A percentile compares a stretch with the other conserved stretches of the same genome.
Evolutionary conservation across 164 flowering plant genomes (phyloP).

Genomic region (Tinospora cordifolia): DNA sequence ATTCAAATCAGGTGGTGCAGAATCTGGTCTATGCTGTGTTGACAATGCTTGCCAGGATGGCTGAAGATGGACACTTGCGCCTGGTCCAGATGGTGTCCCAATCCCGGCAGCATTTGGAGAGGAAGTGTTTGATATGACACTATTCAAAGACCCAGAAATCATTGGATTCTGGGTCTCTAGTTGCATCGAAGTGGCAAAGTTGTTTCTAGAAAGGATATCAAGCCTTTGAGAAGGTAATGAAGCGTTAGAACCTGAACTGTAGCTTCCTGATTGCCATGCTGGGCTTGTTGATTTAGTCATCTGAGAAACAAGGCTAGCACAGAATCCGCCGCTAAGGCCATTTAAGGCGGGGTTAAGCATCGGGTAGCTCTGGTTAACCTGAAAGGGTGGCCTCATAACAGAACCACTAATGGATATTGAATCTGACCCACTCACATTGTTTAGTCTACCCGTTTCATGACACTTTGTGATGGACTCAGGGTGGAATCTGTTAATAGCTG

Average conservation of each 20-base stretch:
- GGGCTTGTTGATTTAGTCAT: slow-evolving; percentile 15
- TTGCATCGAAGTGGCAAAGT: no score
- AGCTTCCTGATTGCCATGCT: not conserved
- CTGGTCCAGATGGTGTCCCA: no score
- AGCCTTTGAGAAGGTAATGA: slow-evolving; percentile 18
- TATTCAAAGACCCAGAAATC: no score
- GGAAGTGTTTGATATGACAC: no score
- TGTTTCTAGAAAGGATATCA: slow-evolving; percentile 22
- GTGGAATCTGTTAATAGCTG: slow-evolving; percentile 12
- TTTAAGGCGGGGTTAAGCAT: slow-evolving; percentile 14
- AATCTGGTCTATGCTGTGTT: slow-evolving; percentile 22
- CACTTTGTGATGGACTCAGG: slow-evolving; percentile 15
- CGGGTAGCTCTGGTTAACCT: slow-evolving; percentile 24
- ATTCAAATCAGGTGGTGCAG: slow-evolving; percentile 53
- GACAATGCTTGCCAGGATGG: slow-evolving; percentile 21
- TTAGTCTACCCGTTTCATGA: slow-evolving; percentile 19
- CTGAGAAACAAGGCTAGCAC: slow-evolving; percentile 17
- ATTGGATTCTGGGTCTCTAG: no score
- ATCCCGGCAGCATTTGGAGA: no score
- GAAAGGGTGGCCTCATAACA: slow-evolving; percentile 21
- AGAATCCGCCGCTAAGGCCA: slow-evolving; percentile 21
- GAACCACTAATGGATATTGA: slow-evolving; percentile 15
- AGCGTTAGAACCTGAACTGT: slow-evolving; percentile 8
- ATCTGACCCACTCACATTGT: slow-evolving; percentile 22
- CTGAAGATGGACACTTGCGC: not conserved